These are phyloP conservation scores for Madurella fahalii DNA, from an alignment of 2,329 filamentous ascomycete species.

Conservation along the genomic window DNA sequence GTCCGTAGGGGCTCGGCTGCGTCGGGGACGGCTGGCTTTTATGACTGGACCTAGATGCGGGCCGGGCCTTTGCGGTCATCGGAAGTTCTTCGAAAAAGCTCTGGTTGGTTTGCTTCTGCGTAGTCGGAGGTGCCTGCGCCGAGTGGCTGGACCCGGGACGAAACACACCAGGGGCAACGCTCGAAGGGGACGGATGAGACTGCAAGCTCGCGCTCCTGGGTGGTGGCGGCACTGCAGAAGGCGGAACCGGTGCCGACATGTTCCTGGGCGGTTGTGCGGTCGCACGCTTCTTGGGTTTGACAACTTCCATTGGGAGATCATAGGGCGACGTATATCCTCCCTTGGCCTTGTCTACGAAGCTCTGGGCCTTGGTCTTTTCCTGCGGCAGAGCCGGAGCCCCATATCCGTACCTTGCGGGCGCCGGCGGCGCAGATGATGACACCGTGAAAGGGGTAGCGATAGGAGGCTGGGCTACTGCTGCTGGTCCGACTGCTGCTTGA, in stretches of 20 bases:
- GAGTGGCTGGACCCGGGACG: slow-evolving; percentile 38
- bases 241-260: slow-evolving; percentile 38
- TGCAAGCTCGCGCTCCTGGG: slow-evolving; percentile 45
- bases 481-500: slow-evolving; percentile 17
- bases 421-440: slow-evolving; percentile 25
- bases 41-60: slow-evolving; percentile 51
- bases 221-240: slow-evolving; percentile 48
- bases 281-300: slow-evolving; percentile 64
- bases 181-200: slow-evolving; percentile 20
- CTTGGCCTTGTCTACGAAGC: slow-evolving; percentile 86
- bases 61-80: slow-evolving; percentile 56
- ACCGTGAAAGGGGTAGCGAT: slow-evolving; percentile 20
- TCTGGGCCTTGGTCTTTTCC: slow-evolving; percentile 62
- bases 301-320: slow-evolving; percentile 86
- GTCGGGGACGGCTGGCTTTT: slow-evolving; percentile 40
- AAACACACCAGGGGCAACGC: slow-evolving; percentile 27
- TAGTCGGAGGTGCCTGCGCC: slow-evolving; percentile 24
- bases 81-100: slow-evolving; percentile 80
- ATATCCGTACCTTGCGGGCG: slow-evolving; percentile 32
- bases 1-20: slow-evolving; percentile 34
- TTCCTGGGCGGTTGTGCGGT: slow-evolving; percentile 53
- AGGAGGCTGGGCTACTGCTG: slow-evolving; percentile 18
- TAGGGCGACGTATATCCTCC: slow-evolving; percentile 92
- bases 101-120: slow-evolving; percentile 35
- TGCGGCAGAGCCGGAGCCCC: slow-evolving; percentile 37